Evolutionary conservation across 352 stramenopile genomes (phyloP), one percentile per base, ranked within the genome.

Genomic region (Phytophthora palmivora): DNA sequence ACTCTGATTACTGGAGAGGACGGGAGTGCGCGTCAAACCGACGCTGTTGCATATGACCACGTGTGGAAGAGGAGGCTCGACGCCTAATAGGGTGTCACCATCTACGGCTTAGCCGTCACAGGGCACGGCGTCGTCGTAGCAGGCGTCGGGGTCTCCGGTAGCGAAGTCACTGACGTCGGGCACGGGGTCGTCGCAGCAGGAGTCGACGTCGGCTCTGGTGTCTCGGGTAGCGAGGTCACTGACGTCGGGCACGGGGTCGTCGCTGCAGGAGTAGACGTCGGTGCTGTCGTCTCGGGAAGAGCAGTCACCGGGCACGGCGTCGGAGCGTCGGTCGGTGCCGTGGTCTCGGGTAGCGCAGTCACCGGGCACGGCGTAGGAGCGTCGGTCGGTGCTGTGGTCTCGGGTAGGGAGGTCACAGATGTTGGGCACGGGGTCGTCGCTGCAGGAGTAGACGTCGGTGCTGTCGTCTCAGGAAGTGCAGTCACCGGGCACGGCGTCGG

Each of bases 91-190:
- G 33, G 30, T 26, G 48, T 9, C 48, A 21, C 42, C n/a, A 33
- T 37, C 47, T 65, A 63, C 47, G 61, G 61, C 61, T 70, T 70
- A 4, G 64, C 58, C 58, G 70, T 78, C 10, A 78, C 26, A n/a
- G 70, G 70, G 56, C 70, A 78, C 34, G 70, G 70, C 22, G 70
- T 78, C 33, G 69, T 67, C 0, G 69, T 53, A 28, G 64, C 41
- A 12, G 63, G 48, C 22, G 58, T 63, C 57, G 49, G 47, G 11
- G 51, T 62, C 59, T 67, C 58, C 47, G 58, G 58, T 1, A 66
- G 58, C 48, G 58, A 53, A 9, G 58, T 63, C 54, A 58, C 56
- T 6, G 55, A 61, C 4, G 41, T 53, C 8, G 56, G 56, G 46
- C 56, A 64, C 3, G 56, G 43, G 8, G 55, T 63, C 1, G 46